phyloP scores from a whole-genome alignment of 2,329 filamentous ascomycete genomes.

The Triangularia setosa region DNA sequence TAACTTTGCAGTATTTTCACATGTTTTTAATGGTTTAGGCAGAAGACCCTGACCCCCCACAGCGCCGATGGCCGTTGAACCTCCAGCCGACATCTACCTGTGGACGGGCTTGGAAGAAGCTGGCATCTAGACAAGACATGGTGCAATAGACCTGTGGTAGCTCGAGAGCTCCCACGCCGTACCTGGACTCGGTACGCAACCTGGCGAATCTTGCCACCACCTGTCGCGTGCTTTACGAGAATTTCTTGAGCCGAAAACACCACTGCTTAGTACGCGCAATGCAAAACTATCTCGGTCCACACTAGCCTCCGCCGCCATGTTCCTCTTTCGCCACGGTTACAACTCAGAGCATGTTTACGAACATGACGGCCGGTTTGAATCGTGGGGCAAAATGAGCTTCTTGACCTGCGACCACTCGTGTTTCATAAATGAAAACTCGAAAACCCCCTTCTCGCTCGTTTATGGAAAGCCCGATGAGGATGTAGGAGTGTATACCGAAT shows the following conservation, averaged over 20 bases:
- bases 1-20: too few species aligned
- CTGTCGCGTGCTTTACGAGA: neutral
- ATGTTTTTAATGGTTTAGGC: too few species aligned
- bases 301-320: neutral
- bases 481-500: constrained; percentile 2
- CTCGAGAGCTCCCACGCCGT: too few species aligned
- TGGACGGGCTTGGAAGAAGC: too few species aligned
- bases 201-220: constrained; percentile 9
- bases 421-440: neutral
- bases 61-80: too few species aligned
- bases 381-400: neutral
- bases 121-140: too few species aligned
- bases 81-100: too few species aligned
- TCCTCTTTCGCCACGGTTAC: constrained; percentile 8
- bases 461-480: neutral
- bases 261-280: neutral
- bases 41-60: too few species aligned
- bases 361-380: neutral
- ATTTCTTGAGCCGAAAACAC: neutral
- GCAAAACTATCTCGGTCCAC: constrained; percentile 9
- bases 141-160: too few species aligned
- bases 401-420: neutral
- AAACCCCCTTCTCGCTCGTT: neutral
- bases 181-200: constrained; percentile 1
- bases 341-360: neutral